phyloP scores from a whole-genome alignment of 495 filamentous ascomycete genomes.

The Staphylotrichum tortipilum region DNA sequence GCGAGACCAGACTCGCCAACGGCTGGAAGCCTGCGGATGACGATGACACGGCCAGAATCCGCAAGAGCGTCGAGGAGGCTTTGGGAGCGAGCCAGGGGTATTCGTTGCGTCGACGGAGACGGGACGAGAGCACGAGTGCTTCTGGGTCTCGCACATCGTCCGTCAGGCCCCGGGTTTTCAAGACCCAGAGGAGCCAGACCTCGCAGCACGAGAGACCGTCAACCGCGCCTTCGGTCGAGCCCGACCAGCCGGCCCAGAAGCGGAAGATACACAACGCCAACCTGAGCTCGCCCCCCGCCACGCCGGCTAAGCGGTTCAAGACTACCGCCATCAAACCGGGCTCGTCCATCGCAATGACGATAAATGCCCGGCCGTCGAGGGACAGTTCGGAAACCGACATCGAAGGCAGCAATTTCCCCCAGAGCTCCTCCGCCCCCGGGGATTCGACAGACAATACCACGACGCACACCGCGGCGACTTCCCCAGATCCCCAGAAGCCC shows the following conservation, averaged over 20 bases:
- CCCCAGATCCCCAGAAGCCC: constrained; percentile 32
- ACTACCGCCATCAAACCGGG: too few relatives aligned
- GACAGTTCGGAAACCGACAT: constrained; percentile 16
- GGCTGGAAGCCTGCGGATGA: constrained; percentile 59
- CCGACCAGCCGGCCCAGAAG: constrained; percentile 18
- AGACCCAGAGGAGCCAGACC: constrained; percentile 26
- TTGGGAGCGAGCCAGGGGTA: constrained; percentile 26
- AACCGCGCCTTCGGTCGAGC: constrained; percentile 6
- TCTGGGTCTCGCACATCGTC: constrained; percentile 37
- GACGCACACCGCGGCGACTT: constrained; percentile 32
- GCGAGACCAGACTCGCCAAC: constrained; percentile 65
- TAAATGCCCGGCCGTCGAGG: constrained; percentile 16
- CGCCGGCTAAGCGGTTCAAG: constrained; percentile 37
- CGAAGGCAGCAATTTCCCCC: too few relatives aligned
- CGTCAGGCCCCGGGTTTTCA: constrained; percentile 35
- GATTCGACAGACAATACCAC: constrained; percentile 21
- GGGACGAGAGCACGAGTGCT: constrained; percentile 32
- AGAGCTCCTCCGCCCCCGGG: constrained; percentile 15
- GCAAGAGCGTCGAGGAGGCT: constrained; percentile 40
- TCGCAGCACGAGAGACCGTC: constrained; percentile 23
- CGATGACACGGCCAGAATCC: constrained; percentile 27
- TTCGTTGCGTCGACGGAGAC: constrained; percentile 35
- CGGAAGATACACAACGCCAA: constrained; percentile 26
- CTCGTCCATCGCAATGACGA: too few relatives aligned
- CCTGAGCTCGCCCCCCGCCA: constrained; percentile 36